Evolutionary conservation across 495 filamentous ascomycete species (phyloP), one percentile per base, ranked within the genome.

Genomic region (Neurospora sp.): DNA sequence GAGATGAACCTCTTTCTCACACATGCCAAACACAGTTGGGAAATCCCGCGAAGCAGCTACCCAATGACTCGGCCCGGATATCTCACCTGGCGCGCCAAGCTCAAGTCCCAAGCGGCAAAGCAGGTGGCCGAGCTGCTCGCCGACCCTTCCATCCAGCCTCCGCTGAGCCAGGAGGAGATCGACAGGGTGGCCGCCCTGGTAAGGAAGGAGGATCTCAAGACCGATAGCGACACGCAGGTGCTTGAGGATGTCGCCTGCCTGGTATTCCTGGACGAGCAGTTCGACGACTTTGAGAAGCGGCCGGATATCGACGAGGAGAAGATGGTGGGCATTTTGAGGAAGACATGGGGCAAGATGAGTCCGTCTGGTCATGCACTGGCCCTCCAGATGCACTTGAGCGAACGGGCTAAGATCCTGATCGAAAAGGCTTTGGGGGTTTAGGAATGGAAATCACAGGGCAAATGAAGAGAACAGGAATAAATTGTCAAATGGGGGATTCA

Each of bases 261-360:
- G 62, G 93, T 96, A 41, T 96, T 96, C 80, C 79, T 96, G 76
- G 92, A 94, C 79, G 93, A 93, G 78, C 92, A 94, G 82, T 90
- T 94, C 74, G 92, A 92, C 77, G 86, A 85, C 69, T 96, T 94
- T 81, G 90, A 92, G 84, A 84, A 74, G 69, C 75, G 76, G 73
- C 72, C 84, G 72, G 84, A 83, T 73, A 85, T 87, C 78, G 89
- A 86, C 76, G 92, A 94, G 82, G 91, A 89, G 71, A 94, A 94
- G 85, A 87, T 93, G 62, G 74, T 94, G 14, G 84, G 78, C 14
- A 94, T 96, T 74, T 79, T 96, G 81, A 80, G 84, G 76, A 94
- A 94, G 90, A 94, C 92, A 44, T 96, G 93, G 93, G 90, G 75
- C 69, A 96, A 96, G 87, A 94, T 96, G 92, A 88, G 84, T 48